Conservation (phyloP, 495 filamentous ascomycete species). For the Penicillium soppii region DNA sequence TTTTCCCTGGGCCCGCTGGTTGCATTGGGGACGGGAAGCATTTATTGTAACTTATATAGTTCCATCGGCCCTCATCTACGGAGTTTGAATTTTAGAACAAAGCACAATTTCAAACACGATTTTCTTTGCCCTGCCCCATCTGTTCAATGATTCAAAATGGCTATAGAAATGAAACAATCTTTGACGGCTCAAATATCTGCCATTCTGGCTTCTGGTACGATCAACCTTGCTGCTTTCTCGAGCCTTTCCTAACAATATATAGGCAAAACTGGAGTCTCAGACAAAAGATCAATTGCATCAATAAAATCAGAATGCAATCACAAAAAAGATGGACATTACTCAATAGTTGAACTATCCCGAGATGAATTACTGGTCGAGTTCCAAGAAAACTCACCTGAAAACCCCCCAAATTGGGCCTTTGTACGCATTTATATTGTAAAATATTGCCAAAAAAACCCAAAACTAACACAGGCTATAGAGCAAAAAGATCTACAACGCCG, state of each 20-base stretch:
- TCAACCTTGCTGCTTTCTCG: not conserved
- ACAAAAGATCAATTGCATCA: slow-evolving; percentile 8
- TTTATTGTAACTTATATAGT: slow-evolving; percentile 14
- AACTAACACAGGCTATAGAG: slow-evolving; percentile 24
- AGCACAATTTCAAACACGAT: not conserved
- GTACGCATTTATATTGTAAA: slow-evolving; percentile 16
- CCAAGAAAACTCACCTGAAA: slow-evolving; percentile 19
- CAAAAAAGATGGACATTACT: slow-evolving; percentile 14
- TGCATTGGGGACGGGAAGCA: slow-evolving; percentile 1
- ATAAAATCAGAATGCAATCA: slow-evolving; percentile 1
- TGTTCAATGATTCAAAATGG: slow-evolving; percentile 4
- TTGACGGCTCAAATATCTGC: slow-evolving; percentile 6
- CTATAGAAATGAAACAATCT: slow-evolving; percentile 3
- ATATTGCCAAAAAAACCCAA: not conserved
- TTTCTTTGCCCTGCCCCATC: not conserved
- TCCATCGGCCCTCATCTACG: not conserved
- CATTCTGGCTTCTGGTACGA: slow-evolving; percentile 15
- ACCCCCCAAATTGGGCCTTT: slow-evolving; percentile 34
- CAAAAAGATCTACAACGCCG: slow-evolving; percentile 58
- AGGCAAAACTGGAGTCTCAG: slow-evolving; percentile 9
- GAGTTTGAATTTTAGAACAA: slow-evolving; percentile 2
- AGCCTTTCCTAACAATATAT: slow-evolving; percentile 9
- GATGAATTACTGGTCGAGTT: slow-evolving; percentile 34
- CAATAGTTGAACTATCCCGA: slow-evolving; percentile 19
- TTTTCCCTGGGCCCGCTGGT: slow-evolving; percentile 12